These are phyloP conservation scores for Chimonanthus salicifolius DNA, from an alignment of 164 flowering plant species.

Conservation along the genomic window DNA sequence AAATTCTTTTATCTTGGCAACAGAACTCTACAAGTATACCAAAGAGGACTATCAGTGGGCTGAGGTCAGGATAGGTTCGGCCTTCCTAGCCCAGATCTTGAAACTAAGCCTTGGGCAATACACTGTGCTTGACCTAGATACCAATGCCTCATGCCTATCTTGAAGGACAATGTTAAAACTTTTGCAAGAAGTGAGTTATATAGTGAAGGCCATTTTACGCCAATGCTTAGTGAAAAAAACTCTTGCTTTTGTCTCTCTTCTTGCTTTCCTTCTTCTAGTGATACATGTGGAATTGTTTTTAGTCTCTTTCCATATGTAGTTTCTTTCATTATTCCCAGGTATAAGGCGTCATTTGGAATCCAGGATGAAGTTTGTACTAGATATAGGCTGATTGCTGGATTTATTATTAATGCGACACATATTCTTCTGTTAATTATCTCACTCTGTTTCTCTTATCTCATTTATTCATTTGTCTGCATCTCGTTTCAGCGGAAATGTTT, in stretches of 20 bases:
- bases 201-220: too few relatives aligned
- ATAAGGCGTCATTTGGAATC: too few relatives aligned
- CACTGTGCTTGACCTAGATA: background rate
- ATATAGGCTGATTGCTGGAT: too few relatives aligned
- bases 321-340: too few relatives aligned
- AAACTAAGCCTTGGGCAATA: background rate
- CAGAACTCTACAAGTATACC: background rate
- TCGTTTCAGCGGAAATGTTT: constrained; percentile 71
- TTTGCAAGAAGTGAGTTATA: too few relatives aligned
- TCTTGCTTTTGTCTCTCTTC: too few relatives aligned
- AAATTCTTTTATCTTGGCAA: background rate
- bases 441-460: background rate
- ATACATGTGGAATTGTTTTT: too few relatives aligned
- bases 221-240: too few relatives aligned
- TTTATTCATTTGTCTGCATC: background rate
- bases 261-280: too few relatives aligned
- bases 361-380: too few relatives aligned
- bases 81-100: background rate
- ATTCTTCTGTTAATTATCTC: background rate
- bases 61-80: background rate
- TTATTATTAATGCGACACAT: too few relatives aligned
- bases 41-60: background rate
- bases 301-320: too few relatives aligned
- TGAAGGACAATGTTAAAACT: background rate
- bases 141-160: background rate